Conservation (phyloP, 2,329 filamentous ascomycete genomes). For the Nemania sp. region DNA sequence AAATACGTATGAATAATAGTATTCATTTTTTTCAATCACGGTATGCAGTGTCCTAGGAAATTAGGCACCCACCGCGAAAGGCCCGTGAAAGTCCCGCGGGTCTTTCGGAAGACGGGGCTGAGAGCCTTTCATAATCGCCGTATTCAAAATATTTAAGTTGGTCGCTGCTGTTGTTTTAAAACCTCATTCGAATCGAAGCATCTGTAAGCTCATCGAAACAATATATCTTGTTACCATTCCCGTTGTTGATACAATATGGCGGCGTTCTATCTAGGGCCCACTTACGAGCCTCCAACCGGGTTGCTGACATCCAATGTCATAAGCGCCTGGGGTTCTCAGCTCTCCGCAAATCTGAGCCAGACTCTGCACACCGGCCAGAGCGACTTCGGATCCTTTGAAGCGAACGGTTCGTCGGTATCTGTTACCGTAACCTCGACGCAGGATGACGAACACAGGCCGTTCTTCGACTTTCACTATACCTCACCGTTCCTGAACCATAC, state of each 20-base stretch:
- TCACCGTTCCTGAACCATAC: conserved; percentile 11
- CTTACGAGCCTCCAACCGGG: conserved; percentile 3
- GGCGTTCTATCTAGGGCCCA: conserved; percentile 12
- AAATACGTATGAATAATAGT: no score
- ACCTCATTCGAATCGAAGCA: neutral
- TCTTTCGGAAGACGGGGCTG: neutral
- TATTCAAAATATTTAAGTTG: conserved; percentile 1
- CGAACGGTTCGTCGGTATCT: conserved; percentile 15
- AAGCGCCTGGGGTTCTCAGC: neutral
- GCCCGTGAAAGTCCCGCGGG: conserved; percentile 10
- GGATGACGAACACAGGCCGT: conserved; percentile 3
- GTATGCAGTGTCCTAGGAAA: no score
- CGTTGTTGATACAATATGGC: conserved; percentile 1
- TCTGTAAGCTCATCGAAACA: neutral
- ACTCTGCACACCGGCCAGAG: conserved; percentile 10
- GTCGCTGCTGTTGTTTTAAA: neutral
- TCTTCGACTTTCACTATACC: conserved; percentile 21
- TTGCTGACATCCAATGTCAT: conserved; percentile 2
- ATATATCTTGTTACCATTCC: neutral
- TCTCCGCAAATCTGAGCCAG: neutral
- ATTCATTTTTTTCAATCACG: no score
- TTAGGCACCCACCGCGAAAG: conserved; percentile 2
- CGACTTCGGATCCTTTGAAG: conserved; percentile 12
- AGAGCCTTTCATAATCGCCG: neutral
- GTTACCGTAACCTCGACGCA: conserved; percentile 11